Conservation (phyloP, 306 rosid species). For the Prunus campanulata region DNA sequence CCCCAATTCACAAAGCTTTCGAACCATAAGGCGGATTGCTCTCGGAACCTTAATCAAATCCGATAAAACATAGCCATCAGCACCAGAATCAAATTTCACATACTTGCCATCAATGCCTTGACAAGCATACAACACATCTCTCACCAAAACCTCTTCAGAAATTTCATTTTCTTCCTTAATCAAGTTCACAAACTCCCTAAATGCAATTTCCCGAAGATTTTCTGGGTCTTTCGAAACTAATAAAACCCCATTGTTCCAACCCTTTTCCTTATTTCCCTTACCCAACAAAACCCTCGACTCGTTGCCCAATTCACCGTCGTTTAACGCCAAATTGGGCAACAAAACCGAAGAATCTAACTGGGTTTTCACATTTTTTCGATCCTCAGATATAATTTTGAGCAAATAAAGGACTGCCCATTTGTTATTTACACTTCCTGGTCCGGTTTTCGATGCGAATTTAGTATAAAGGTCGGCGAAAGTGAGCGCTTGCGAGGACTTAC, state of each 20-base stretch:
- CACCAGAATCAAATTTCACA: constrained; percentile 54
- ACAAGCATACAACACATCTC: constrained; percentile 87
- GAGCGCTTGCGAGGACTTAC: constrained; percentile 88
- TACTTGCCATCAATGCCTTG: constrained; percentile 88
- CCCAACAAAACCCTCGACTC: constrained; percentile 32
- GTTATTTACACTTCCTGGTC: constrained; percentile 71
- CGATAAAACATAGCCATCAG: constrained; percentile 47
- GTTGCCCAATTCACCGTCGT: constrained; percentile 33
- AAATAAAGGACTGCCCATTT: constrained; percentile 89
- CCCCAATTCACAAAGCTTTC: constrained; percentile 84
- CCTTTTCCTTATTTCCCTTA: constrained; percentile 31
- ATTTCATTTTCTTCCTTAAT: constrained; percentile 78
- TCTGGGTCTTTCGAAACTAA: constrained; percentile 65
- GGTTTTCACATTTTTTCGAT: constrained; percentile 37
- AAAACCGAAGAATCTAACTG: constrained; percentile 51
- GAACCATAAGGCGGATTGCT: constrained; percentile 59
- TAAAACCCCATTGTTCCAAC: constrained; percentile 68
- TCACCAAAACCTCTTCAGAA: constrained; percentile 72
- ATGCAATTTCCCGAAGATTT: constrained; percentile 73
- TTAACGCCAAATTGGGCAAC: constrained; percentile 53
- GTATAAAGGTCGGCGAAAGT: constrained; percentile 81
- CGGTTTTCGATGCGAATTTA: constrained; percentile 64
- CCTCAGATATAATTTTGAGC: constrained; percentile 70
- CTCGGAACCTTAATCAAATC: constrained; percentile 64
- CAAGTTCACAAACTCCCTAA: constrained; percentile 60